These are phyloP conservation scores for Salvia miltiorrhiza DNA, from an alignment of 257 asterid species.

Conservation along the genomic window DNA sequence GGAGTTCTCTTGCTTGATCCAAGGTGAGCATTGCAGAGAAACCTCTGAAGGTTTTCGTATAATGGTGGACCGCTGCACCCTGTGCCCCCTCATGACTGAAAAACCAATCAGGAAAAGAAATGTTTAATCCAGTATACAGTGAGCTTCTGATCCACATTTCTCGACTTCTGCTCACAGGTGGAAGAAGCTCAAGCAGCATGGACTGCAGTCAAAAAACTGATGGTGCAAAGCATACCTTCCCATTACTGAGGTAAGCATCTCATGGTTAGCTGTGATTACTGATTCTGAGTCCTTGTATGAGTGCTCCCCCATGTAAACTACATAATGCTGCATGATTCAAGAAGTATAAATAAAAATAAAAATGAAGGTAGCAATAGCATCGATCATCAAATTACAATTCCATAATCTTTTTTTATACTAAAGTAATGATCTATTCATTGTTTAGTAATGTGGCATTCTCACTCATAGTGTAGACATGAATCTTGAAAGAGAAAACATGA, in stretches of 20 bases:
- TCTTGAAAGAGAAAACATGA: neutral
- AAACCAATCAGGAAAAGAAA: neutral
- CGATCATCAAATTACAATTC: neutral
- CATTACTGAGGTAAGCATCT: conserved; percentile 42
- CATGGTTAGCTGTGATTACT: conserved; percentile 43
- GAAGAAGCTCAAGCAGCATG: conserved; percentile 6
- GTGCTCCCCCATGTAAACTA: conserved; percentile 65
- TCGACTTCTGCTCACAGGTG: neutral
- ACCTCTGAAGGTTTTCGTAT: conserved; percentile 48
- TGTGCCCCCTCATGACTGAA: conserved; percentile 41
- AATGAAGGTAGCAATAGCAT: no score
- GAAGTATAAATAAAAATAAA: no score
- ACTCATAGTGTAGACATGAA: neutral
- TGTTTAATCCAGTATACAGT: neutral
- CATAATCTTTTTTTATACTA: neutral
- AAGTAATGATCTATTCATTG: neutral
- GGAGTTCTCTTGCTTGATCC: conserved; percentile 46
- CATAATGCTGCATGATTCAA: conserved; percentile 48
- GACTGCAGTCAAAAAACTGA: neutral
- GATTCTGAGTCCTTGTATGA: conserved; percentile 41
- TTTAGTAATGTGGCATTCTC: neutral
- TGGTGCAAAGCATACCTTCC: conserved; percentile 42
- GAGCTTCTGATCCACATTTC: neutral
- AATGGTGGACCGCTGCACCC: conserved; percentile 41
- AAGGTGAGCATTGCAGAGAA: conserved; percentile 65